Base-by-base conservation (phyloP, 805 yeast species). In the Wickerhamomyces rabaulensis region DNA sequence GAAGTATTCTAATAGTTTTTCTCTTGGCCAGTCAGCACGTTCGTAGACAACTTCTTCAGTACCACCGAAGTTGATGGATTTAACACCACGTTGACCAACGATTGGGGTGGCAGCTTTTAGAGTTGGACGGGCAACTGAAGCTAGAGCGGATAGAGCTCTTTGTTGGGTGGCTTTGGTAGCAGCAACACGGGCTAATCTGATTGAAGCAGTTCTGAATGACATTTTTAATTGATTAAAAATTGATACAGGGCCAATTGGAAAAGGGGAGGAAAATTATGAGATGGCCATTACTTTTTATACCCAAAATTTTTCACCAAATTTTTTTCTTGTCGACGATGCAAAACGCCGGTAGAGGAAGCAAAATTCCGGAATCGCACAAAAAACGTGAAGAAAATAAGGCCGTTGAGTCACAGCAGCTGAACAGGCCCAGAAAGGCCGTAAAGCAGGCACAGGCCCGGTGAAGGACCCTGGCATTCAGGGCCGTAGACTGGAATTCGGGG, bases 1-100 rank as follows among this genome's bases (percentile, higher is more conserved):
- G 90, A 94, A 94, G 82, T 91, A 94, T 66, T 89, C 91, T 55
- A 84, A 80, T 66, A 94, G 79, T 79, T 87, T 92, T 77, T 92
- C 98, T 71, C 85, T 80, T 75, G 99, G 99, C 99, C 99, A 94
- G 87, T 94, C 99, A 64, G 90, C 84, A 76, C 99, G 88, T 80
- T 94, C 98, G 79, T 94, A 92, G 60, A 94, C 99, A 60, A 84
- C 74, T 80, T 94, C 99, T 79, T 92, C 99, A 64, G 84, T 88
- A 74, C 97, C 97, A 71, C 89, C 97, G 66, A 94, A 94, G 84
- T 89, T 88, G 78, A 94, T 94, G 76, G 87, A 82, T 81, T 94
- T 90, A 67, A 92, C 69, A 76, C 98, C 98, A 76, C 99, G 88
- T 62, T 78, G 72, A 60, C 84, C 82, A 57, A 74, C 65, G 64